Base-by-base conservation (phyloP, 768 basidiomycete species). In the Infundibulicybe gibba region DNA sequence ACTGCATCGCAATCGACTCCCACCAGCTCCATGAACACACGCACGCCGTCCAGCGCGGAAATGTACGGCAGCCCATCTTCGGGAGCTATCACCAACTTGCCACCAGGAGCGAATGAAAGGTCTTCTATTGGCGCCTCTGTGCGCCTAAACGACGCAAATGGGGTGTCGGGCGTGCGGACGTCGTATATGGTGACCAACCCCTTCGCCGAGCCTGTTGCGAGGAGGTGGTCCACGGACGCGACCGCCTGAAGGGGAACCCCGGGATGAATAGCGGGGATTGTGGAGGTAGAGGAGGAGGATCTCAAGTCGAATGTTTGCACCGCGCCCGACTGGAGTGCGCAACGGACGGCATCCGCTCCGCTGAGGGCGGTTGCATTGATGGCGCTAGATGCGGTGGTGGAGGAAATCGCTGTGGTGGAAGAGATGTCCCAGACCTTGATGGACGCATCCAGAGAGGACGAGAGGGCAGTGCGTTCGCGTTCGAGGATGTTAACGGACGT, bases 401-500 rank as follows among this genome's bases (percentile, higher is more conserved):
- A 66, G 9, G 70, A 59, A 8, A 82, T 70, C 48, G 74, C 69
- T 16, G 69, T 61, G 2, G 76, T 77, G 6, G 71, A 67, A 2
- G 80, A 73, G 6, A 90, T 79, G 51, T 89, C 83, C 89, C 90
- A 90, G 3, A 89, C 66, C 40, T 80, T 74, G 17, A 89, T 57
- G 0, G 83, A 84, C 2, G 80, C 78, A 58, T 92, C 89, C 47
- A 82, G 79, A 0, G 83, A 78, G 5, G 76, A 67, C 8, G 85
- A 86, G 5, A 92, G 55, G 41, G 92, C 61, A 54, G 83, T 81
- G 17, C 80, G 75, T 0, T 90, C 90, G 2, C 77, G 69, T 0
- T 77, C 76, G 34, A 91, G 67, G 51, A 91, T 87, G 2, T 70
- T 73, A 0, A 77, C 76, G 4, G 75, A 74, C 0, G 89, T 87